phyloP scores from a whole-genome alignment of 441 rosid species.

The Hura crepitans region DNA sequence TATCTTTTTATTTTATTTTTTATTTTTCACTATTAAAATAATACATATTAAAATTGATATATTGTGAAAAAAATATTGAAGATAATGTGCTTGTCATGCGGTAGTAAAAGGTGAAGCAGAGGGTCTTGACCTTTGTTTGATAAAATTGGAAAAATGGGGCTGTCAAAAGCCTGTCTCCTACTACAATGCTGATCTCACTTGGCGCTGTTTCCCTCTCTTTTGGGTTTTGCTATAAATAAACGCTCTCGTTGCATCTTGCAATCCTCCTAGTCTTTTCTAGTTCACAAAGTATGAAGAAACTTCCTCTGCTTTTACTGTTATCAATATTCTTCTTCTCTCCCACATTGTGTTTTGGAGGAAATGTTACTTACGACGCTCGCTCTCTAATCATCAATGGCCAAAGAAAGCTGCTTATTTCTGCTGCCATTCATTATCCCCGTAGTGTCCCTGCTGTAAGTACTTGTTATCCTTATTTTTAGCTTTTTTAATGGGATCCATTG shows the following conservation, averaged over 20 bases:
- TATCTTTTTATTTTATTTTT: no score
- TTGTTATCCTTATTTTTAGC: not conserved
- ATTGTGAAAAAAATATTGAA: no score
- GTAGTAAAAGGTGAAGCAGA: no score
- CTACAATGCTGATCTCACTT: not conserved
- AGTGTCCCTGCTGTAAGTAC: slow-evolving; percentile 79
- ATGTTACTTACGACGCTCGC: slow-evolving; percentile 74
- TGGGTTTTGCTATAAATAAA: not conserved
- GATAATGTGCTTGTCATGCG: no score
- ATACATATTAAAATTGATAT: no score
- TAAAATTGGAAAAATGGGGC: not conserved
- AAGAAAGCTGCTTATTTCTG: slow-evolving; percentile 81
- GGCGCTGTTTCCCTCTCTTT: not conserved
- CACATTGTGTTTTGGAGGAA: slow-evolving; percentile 27
- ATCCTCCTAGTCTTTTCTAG: no score
- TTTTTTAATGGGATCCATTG: not conserved
- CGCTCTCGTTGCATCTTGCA: not conserved
- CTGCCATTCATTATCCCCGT: slow-evolving; percentile 94
- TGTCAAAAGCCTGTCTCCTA: not conserved
- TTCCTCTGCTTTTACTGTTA: not conserved
- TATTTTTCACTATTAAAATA: no score
- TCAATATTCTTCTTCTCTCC: slow-evolving; percentile 5
- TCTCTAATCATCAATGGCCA: slow-evolving; percentile 74
- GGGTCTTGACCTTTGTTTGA: no score
- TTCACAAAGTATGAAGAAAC: not conserved